Conservation (phyloP, 768 basidiomycete genomes). For the Lepiota brunneoincarnata region DNA sequence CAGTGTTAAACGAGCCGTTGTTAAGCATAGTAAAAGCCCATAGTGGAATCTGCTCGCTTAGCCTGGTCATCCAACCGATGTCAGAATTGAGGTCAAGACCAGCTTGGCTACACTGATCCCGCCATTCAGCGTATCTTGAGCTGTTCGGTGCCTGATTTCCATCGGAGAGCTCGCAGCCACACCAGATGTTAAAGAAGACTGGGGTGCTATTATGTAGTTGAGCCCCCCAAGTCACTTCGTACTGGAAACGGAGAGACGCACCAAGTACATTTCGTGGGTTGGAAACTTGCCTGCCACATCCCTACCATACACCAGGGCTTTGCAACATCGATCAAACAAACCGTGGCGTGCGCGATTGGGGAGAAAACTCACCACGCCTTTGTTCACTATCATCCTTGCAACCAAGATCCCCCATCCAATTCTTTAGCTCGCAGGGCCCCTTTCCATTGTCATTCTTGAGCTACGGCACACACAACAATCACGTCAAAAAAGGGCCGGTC, state of each 20-base stretch:
- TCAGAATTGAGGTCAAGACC: neutral
- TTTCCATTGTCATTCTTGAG: too few species aligned
- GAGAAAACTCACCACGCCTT: too few species aligned
- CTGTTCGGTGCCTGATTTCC: neutral
- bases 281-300: too few species aligned
- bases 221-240: neutral
- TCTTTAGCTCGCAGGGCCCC: too few species aligned
- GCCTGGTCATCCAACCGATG: neutral
- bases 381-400: too few species aligned
- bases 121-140: neutral
- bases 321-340: too few species aligned
- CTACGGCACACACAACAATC: too few species aligned
- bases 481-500: too few species aligned
- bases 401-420: too few species aligned
- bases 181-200: slow-evolving; percentile 3
- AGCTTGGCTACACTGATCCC: neutral
- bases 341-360: too few species aligned
- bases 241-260: neutral
- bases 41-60: neutral
- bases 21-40: slow-evolving; percentile 1
- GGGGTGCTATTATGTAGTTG: neutral
- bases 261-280: neutral
- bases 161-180: neutral
- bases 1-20: neutral
- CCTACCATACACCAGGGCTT: too few species aligned